Evolutionary conservation across 495 filamentous ascomycete genomes (phyloP).

Genomic region (Aspergillus sparsus): DNA sequence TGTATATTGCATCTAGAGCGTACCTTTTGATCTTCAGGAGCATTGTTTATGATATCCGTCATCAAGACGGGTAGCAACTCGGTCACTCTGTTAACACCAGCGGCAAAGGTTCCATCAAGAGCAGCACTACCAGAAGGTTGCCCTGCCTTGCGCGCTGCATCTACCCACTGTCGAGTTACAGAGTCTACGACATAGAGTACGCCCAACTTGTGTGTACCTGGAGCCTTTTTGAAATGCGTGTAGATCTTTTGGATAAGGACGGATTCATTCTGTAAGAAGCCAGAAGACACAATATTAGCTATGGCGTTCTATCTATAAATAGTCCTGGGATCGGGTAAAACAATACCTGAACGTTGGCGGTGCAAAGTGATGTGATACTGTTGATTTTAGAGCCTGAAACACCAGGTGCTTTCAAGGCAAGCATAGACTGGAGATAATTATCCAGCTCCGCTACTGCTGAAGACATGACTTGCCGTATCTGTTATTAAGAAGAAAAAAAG

Average conservation of each 20-base stretch:
- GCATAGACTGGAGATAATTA: slow-evolving; percentile 85
- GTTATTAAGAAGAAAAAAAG: slow-evolving; percentile 8
- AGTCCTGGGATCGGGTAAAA: slow-evolving; percentile 2
- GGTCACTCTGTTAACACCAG: slow-evolving; percentile 94
- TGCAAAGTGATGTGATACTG: slow-evolving; percentile 80
- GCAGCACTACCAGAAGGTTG: slow-evolving; percentile 76
- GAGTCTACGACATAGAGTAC: slow-evolving; percentile 99
- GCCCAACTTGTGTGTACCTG: slow-evolving; percentile 93
- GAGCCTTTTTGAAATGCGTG: slow-evolving; percentile 95
- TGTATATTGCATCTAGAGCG: slow-evolving; percentile 53
- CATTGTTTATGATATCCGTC: slow-evolving; percentile 88
- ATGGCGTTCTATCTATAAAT: neutral
- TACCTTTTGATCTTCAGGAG: slow-evolving; percentile 98
- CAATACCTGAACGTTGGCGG: slow-evolving; percentile 88
- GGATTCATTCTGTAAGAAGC: slow-evolving; percentile 75
- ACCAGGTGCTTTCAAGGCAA: slow-evolving; percentile 85
- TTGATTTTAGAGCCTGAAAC: slow-evolving; percentile 89
- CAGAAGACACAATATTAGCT: slow-evolving; percentile 36
- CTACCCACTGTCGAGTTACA: slow-evolving; percentile 98
- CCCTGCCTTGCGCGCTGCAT: slow-evolving; percentile 82
- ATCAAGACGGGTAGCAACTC: slow-evolving; percentile 90
- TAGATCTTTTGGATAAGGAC: slow-evolving; percentile 94
- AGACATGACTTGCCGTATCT: slow-evolving; percentile 56
- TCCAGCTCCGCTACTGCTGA: slow-evolving; percentile 89
- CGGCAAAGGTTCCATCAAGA: slow-evolving; percentile 87